Evolutionary conservation across 2,329 filamentous ascomycete species (phyloP), one percentile per base, ranked within the genome.

Genomic region (Fusarium sp.): DNA sequence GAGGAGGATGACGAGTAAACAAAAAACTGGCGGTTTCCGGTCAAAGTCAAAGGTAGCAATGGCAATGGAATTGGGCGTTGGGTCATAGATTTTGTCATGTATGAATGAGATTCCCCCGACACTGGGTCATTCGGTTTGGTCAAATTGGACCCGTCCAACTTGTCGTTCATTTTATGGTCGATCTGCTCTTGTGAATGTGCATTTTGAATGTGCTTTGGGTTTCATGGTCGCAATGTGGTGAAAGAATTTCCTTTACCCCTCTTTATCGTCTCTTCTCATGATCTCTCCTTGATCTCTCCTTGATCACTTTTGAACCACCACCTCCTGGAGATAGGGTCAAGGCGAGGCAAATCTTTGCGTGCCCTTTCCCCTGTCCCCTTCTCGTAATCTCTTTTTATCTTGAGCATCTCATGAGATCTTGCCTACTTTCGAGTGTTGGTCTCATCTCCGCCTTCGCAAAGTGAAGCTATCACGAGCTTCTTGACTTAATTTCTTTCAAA

Each of bases 1-100:
- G 90, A 87, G 63, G 88, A 90, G 69, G 89, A 90, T 81, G 89
- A 90, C 81, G 90, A 91, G 77, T 90, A 92, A 86, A 91, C 91
- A 87, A 78, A 79, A 79, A 76, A 67, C 57, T 70, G 74, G 73
- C 66, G 67, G 66, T 68, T 57, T 66, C 66, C 66, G 67, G 66
- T 70, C 66, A 69, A 69, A 65, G 59, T 70, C 67, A 70, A 70
- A 65, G 73, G 73, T 60, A 69, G 73, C 73, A 74, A 75, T 78
- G 75, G 74, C 73, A 73, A 76, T 78, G 75, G 77, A 75, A 78
- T 82, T 81, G 81, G 83, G 84, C 83, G 83, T 84, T 80, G 79
- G 80, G 82, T 82, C 80, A 80, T 81, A 79, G 79, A 78, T 79
- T 81, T 82, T 80, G 77, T 79, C 78, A 81, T 82, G 80, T 82